Conservation (phyloP, 306 rosid genomes). For the Luffa acutangula region DNA sequence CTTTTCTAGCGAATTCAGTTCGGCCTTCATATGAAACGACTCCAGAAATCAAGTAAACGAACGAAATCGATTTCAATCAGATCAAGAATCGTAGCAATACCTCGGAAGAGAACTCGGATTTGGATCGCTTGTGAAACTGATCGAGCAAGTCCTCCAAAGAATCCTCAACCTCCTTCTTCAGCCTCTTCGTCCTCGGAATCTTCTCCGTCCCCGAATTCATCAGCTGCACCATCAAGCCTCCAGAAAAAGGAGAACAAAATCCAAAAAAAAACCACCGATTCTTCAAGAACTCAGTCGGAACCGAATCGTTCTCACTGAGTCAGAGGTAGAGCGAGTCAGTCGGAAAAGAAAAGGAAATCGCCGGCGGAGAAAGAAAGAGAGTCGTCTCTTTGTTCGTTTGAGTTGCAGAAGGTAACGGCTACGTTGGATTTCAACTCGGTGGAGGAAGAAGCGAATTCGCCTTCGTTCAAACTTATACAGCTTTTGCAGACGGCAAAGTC, state of each 20-base stretch:
- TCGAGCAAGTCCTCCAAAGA: constrained; percentile 41
- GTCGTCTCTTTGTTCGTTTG: not conserved
- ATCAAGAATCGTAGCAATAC: constrained; percentile 19
- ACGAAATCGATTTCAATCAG: not conserved
- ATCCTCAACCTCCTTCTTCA: constrained; percentile 71
- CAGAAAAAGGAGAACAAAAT: not conserved
- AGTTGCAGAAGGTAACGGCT: not conserved
- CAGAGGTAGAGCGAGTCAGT: not conserved
- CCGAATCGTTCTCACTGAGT: not conserved
- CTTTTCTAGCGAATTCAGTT: not conserved
- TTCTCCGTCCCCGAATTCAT: constrained; percentile 43
- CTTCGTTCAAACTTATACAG: constrained; percentile 1
- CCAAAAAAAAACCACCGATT: not conserved
- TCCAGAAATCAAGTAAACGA: not conserved
- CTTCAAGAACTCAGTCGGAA: not conserved
- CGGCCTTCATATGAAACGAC: not conserved
- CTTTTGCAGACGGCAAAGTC: not conserved
- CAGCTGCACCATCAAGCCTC: constrained; percentile 37
- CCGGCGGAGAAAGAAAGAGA: not conserved
- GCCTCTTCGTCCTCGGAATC: constrained; percentile 27
- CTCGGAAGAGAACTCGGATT: constrained; percentile 29
- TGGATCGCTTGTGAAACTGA: constrained; percentile 54
- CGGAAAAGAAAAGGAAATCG: not conserved
- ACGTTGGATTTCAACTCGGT: constrained; percentile 5
- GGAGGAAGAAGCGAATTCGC: not conserved